Base-by-base conservation (phyloP, 1,139 yeast genomes). In the Geotrichum reessii region DNA sequence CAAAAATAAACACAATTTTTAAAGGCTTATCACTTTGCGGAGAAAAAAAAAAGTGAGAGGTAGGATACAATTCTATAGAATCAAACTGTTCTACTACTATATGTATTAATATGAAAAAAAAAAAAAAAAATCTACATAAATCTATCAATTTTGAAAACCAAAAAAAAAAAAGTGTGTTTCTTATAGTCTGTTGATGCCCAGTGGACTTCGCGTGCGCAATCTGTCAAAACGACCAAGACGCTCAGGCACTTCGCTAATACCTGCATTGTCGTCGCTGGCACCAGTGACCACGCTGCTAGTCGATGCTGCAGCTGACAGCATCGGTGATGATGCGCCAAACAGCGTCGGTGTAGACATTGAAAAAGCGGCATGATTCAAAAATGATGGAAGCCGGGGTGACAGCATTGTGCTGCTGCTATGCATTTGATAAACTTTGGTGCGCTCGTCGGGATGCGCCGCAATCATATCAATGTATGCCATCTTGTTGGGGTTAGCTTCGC, bases 401-500 rank as follows among this genome's bases (percentile, higher is more conserved):
- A 56, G 53, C 25, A 52, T 28, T 17, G 55, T 47, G n/a, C 63
- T 62, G 11, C 64, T 62, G 50, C 65, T 62, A 14, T 65, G 62
- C 25, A 61, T 62, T 2, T 59, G 56, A 40, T 63, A 64, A 22
- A 60, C 57, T 48, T 59, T 63, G 5, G 57, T 58, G 9, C 25
- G 33, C 21, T 58, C 60, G 21, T 55, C 56, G n/a, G 52, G 47
- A n/a, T 56, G 58, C 3, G 58, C 46, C 12, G 55, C 44, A 47
- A 56, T 56, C 58, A 56, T 53, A 14, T 55, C 61, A 52, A 56
- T 49, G 27, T 58, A 60, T 7, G 61, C 54, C 27, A 46, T 44
- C 37, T 53, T 58, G 33, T 57, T 53, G 1, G 75, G 73, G 57
- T 73, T 74, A 2, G 72, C 70, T 47, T 65, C 71, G 14, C 77